phyloP scores from a whole-genome alignment of 208 protist species.

The Crithidia acanthocephali region DNA sequence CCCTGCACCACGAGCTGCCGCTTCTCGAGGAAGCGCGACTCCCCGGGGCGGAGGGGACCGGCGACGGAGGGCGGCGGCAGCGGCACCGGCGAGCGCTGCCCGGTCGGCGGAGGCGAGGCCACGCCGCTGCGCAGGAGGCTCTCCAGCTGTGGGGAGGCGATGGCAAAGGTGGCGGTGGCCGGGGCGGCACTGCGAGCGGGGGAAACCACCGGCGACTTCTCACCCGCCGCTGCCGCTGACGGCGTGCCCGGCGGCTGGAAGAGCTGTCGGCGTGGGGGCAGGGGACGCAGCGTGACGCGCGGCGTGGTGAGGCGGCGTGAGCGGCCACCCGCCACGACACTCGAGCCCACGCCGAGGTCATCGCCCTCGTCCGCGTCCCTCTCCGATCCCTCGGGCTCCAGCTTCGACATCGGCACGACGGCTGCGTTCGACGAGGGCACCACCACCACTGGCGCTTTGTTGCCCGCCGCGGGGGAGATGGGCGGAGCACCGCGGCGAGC shows the following conservation, averaged over 20 bases:
- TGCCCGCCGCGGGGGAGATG: background rate
- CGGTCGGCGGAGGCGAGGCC: background rate
- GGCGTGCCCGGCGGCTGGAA: background rate
- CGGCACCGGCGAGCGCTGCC: slow-evolving; percentile 4
- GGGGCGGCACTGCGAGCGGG: background rate
- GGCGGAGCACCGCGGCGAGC: slow-evolving; percentile 1
- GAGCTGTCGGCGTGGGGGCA: slow-evolving; percentile 15
- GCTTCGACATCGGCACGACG: slow-evolving; percentile 2
- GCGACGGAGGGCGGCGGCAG: slow-evolving; percentile 15
- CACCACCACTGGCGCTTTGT: background rate
- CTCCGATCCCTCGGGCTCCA: slow-evolving; percentile 7
- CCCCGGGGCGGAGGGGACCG: slow-evolving; percentile 32
- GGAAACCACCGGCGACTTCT: slow-evolving; percentile 3
- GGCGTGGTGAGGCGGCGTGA: slow-evolving; percentile 11
- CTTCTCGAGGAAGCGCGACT: slow-evolving; percentile 43
- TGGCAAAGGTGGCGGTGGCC: background rate
- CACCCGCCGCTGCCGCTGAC: background rate
- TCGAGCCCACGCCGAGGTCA: background rate
- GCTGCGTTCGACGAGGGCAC: background rate
- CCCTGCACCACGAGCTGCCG: slow-evolving; percentile 27
- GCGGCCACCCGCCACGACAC: slow-evolving; percentile 11
- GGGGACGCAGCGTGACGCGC: slow-evolving; percentile 11
- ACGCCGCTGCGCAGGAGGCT: background rate
- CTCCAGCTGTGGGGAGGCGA: background rate
- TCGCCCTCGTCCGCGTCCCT: slow-evolving; percentile 2